Percentiles rank a stretch among this genome's conserved stretches.
These are phyloP conservation scores for Pugionium cornutum DNA, from an alignment of 345 rosid genomes.

Conservation along the genomic window DNA sequence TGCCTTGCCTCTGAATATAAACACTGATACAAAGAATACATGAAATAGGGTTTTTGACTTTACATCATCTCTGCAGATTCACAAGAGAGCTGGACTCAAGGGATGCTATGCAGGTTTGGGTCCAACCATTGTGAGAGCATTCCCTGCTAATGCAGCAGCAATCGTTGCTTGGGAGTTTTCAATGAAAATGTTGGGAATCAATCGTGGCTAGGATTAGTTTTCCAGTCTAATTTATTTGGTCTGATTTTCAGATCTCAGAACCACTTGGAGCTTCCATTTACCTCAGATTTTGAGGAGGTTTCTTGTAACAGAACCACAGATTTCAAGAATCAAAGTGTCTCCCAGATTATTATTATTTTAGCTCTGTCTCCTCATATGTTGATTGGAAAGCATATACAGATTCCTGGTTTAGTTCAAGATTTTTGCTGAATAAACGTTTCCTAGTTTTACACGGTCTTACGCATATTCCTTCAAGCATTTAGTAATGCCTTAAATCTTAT, in stretches of 20 bases:
- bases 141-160: conserved; percentile 97
- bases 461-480: conserved; percentile 19
- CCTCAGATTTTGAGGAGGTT: conserved; percentile 17
- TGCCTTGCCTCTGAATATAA: conserved; percentile 23
- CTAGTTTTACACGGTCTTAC: not conserved
- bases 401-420: conserved; percentile 12
- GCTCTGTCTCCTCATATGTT: conserved; percentile 11
- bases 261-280: conserved; percentile 9
- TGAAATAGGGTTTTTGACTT: conserved; percentile 15
- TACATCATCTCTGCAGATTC: conserved; percentile 50
- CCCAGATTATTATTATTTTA: not conserved
- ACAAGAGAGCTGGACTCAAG: conserved; percentile 69
- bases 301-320: conserved; percentile 19
- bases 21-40: not conserved
- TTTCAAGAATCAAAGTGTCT: conserved; percentile 17
- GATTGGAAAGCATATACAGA: conserved; percentile 18
- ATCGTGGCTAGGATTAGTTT: conserved; percentile 42
- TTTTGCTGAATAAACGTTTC: conserved; percentile 14
- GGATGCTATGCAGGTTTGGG: conserved; percentile 92
- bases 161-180: conserved; percentile 97
- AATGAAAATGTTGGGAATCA: conserved; percentile 69
- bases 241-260: conserved; percentile 21
- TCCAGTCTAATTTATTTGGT: conserved; percentile 10
- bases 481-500: conserved; percentile 5
- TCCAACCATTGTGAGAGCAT: conserved; percentile 82